Base-by-base conservation (phyloP, 2,329 filamentous ascomycete genomes). In the Alternaria burnsii region DNA sequence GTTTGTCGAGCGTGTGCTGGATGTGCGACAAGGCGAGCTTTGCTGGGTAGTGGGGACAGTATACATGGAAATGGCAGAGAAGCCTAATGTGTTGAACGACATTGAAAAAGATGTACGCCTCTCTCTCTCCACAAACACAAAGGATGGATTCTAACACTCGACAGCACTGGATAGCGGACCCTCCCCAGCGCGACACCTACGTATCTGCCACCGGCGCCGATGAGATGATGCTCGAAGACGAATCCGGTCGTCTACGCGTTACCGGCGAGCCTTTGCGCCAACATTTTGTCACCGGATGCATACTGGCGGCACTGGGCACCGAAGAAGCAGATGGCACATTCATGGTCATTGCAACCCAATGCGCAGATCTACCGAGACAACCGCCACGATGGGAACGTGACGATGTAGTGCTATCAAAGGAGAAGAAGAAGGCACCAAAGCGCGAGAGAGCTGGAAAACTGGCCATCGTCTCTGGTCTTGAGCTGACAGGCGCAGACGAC, bases 21-120 rank as follows among this genome's bases (percentile, higher is more conserved):
- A 99, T 80, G 95, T 99, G 52, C 89, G 94, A 62, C 95, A 98
- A 82, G 95, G 95, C 65, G 89, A 97, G 81, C 83, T 98, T 36
- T 98, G 94, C 81, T 99, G 94, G 93, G 91, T 99, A 16, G 86
- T 90, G 0, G 95, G 96, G 16, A 99, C 95, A 0, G 88, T 98
- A 32, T 99, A 97, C 78, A 97, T 98, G 91, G 93, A 98, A 66
- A 94, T 99, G 92, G 88, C 91, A 3, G 80, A 97, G 72, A 99
- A 99, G 81, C 95, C 96, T 1, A 97, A 96, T 74, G 94, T 99
- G 76, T 82, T 99, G 34, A 94, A 97, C 61, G 95, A 99, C 71
- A 91, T 99, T 42, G 91, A 92, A 41, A 97, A 96, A 80, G 94
- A 97, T 79, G 92, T 94, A 81, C 16, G 26, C 4, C 22, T 20